A percentile compares a stretch with the other conserved stretches of the same genome.
Evolutionary conservation across 768 basidiomycete species (phyloP).

Genomic region (Rhodotorula graminis): DNA sequence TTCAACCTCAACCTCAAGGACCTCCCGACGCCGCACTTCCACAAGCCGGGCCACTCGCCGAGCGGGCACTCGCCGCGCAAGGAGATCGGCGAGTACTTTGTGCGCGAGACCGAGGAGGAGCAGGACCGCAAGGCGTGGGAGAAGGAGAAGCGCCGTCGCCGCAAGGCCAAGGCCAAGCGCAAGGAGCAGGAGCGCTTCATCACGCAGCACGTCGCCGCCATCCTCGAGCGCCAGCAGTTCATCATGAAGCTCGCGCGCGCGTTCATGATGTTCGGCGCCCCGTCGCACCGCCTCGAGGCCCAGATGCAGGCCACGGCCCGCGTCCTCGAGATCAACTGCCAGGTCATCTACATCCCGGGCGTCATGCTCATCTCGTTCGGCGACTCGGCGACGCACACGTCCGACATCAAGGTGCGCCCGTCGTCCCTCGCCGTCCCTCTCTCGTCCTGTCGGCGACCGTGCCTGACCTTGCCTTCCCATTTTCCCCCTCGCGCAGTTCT

Average conservation of each 20-base stretch:
- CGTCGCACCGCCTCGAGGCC: slow-evolving; percentile 53
- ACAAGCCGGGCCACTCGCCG: slow-evolving; percentile 35
- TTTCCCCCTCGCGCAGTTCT: slow-evolving; percentile 31
- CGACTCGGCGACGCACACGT: slow-evolving; percentile 71
- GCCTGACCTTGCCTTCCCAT: slow-evolving; percentile 26
- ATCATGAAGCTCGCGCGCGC: slow-evolving; percentile 52
- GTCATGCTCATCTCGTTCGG: slow-evolving; percentile 77
- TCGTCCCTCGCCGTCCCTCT: too few species aligned
- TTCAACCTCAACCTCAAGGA: slow-evolving; percentile 33
- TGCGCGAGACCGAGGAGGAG: slow-evolving; percentile 39
- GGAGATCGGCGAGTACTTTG: slow-evolving; percentile 45
- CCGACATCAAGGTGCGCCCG: slow-evolving; percentile 61
- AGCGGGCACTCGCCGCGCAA: slow-evolving; percentile 36
- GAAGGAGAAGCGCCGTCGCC: slow-evolving; percentile 49
- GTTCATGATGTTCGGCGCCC: slow-evolving; percentile 54
- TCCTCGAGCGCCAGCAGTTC: slow-evolving; percentile 51
- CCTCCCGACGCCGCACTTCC: slow-evolving; percentile 2
- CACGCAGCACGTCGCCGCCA: slow-evolving; percentile 44
- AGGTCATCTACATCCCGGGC: slow-evolving; percentile 51
- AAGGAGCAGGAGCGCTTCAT: slow-evolving; percentile 74
- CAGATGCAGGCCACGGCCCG: slow-evolving; percentile 53
- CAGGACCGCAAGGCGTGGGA: slow-evolving; percentile 48
- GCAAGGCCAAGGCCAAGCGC: slow-evolving; percentile 53
- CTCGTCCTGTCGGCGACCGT: slow-evolving; percentile 60
- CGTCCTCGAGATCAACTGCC: slow-evolving; percentile 53